Conservation (phyloP, 2,329 filamentous ascomycete species). For the Trematosphaeria pertusa region DNA sequence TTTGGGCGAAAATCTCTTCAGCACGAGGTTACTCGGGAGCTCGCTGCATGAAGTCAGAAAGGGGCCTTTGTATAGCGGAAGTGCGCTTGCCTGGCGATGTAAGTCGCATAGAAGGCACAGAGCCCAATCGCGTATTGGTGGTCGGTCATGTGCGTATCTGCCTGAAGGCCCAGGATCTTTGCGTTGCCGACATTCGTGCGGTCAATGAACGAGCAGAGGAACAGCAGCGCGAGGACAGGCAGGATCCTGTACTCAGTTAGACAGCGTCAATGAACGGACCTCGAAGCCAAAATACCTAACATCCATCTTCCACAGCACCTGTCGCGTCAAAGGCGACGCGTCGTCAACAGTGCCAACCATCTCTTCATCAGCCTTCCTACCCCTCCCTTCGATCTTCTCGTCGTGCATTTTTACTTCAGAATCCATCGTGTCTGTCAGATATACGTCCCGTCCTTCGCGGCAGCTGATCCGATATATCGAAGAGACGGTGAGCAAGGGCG, state of each 20-base stretch:
- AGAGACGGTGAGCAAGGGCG: conserved; percentile 1
- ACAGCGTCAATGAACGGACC: conserved; percentile 6
- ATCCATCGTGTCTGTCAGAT: conserved; percentile 7
- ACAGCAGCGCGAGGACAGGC: conserved; percentile 68
- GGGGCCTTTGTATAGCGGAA: too few species aligned
- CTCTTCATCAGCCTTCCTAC: conserved; percentile 23
- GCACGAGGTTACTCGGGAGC: conserved; percentile 68
- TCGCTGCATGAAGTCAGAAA: conserved; percentile 52
- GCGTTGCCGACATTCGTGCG: conserved; percentile 78
- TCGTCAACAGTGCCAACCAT: conserved; percentile 16
- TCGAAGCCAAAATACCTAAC: conserved; percentile 47
- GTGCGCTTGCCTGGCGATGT: conserved; percentile 62
- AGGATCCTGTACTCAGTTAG: conserved; percentile 57
- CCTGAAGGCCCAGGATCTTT: conserved; percentile 68
- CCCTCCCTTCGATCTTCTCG: conserved; percentile 31
- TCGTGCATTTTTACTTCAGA: conserved; percentile 31
- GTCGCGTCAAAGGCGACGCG: conserved; percentile 24
- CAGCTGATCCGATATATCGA: background rate
- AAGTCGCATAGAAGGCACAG: conserved; percentile 70
- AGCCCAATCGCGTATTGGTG: conserved; percentile 70
- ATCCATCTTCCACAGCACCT: conserved; percentile 62
- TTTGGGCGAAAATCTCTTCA: conserved; percentile 67
- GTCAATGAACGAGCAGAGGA: conserved; percentile 71
- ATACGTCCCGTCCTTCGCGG: background rate
- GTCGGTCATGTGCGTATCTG: conserved; percentile 62